Base-by-base conservation (phyloP, 2,329 filamentous ascomycete genomes). In the Epicoccum nigrum region DNA sequence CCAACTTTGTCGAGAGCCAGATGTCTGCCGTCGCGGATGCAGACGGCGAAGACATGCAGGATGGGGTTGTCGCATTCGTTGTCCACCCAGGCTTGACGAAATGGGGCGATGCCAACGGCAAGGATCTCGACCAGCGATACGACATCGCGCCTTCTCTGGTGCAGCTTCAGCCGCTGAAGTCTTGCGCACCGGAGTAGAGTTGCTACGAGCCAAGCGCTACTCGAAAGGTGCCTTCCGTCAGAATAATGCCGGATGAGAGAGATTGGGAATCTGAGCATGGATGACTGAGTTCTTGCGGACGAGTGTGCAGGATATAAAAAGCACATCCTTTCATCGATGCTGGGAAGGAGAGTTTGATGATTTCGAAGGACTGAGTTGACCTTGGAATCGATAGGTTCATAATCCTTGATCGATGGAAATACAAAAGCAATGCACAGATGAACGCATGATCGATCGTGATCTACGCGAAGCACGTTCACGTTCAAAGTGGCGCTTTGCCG, bases 31-130 rank as follows among this genome's bases (percentile, higher is more conserved):
- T 63, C 2, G 34, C 32, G 3, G 51, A 55, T 17, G n/a, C 5
- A 7, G 55, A 59, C 6, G 51, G 45, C 15, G 55, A 63, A 6
- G 54, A 62, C 2, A 15, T 54, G 0, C 23, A 44, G 3, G 13
- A 47, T 4, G 57, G 56, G 1, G 2, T 9, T 1, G 61, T 67
- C 2, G 54, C 55, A 0, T 62, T 62, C 37, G 30, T 61, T 12
- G 35, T 62, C 11, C 59, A 55, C 2, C 66, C 63, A 0, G 63
- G 63, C 1, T 43, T 69, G 1, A 54, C 51, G 0, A 66, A 66
- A 19, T 69, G 63, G 65, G 66, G 64, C 1, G 54, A 68, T 57
- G 48, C 47, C 0, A 47, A 60, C 19, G 64, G 63, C 2, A 58
- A 59, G 39, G 37, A 61, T 17, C 32, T 65, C 13, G 58, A 62